Evolutionary conservation across 768 basidiomycete species (phyloP).

Genomic region (Pisolithus sp.): DNA sequence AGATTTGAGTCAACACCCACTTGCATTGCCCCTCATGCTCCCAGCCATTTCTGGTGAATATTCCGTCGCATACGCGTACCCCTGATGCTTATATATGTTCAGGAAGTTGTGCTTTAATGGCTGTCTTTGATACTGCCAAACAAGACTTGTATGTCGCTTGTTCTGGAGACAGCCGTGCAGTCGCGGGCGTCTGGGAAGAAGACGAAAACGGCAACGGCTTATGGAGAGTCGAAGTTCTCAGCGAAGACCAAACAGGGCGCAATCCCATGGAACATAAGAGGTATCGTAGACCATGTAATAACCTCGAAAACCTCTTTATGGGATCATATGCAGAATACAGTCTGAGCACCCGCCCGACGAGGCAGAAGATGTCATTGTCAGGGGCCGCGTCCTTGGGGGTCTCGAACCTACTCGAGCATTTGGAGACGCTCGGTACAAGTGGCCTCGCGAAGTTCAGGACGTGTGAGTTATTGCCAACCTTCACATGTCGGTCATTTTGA

Average conservation of each 20-base stretch:
- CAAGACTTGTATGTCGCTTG: slow-evolving; percentile 84
- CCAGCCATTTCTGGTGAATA: slow-evolving; percentile 73
- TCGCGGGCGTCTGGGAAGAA: slow-evolving; percentile 87
- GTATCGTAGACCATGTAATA: slow-evolving; percentile 35
- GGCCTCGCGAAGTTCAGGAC: slow-evolving; percentile 67
- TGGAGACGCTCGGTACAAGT: slow-evolving; percentile 88
- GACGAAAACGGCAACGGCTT: slow-evolving; percentile 55
- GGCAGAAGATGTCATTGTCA: slow-evolving; percentile 61
- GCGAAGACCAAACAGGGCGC: slow-evolving; percentile 93
- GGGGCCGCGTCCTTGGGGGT: slow-evolving; percentile 81
- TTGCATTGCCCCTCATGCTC: slow-evolving; percentile 64
- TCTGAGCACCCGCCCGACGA: slow-evolving; percentile 81
- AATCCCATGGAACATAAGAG: slow-evolving; percentile 80
- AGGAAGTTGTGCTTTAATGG: slow-evolving; percentile 90
- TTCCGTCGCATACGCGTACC: slow-evolving; percentile 3
- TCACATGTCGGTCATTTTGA: neutral
- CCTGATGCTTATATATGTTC: slow-evolving; percentile 11
- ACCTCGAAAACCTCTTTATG: slow-evolving; percentile 2
- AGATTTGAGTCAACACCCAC: slow-evolving; percentile 64
- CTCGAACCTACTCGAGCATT: slow-evolving; percentile 85
- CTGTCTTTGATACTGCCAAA: slow-evolving; percentile 79
- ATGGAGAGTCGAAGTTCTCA: slow-evolving; percentile 93
- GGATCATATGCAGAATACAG: slow-evolving; percentile 47
- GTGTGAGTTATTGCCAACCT: slow-evolving; percentile 39
- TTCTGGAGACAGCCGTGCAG: slow-evolving; percentile 91